Base-by-base conservation (phyloP, 805 yeast species). In the Metschnikowia santaceciliae region DNA sequence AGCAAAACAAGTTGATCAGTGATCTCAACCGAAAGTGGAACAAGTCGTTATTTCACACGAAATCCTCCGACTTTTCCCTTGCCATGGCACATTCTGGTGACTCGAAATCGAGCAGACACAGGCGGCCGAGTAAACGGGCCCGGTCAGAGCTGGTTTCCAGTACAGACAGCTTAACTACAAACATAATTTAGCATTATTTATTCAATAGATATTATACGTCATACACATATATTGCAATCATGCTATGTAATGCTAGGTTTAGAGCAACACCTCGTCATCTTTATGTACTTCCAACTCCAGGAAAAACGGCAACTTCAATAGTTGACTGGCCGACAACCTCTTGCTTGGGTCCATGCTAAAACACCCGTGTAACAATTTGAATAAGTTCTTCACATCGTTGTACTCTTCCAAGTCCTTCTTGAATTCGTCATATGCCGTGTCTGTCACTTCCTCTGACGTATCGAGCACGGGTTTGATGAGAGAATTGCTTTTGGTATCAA, bases 261-360 rank as follows among this genome's bases (percentile, higher is more conserved):
- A 58, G 40, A 62, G 53, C 33, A 62, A 42, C 3, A 69, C 72
- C 49, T 71, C 76, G 48, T 70, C 74, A 47, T 68, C 70, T 43
- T 58, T 63, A 7, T 57, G 50, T n/a, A 52, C 53, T 22, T 48
- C 51, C 42, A 74, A 61, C 56, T 79, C 81, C 51, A 70, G 63
- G 63, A 88, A 86, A 63, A 85, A 88, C 22, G 81, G 80, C 67
- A 79, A 73, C 45, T 75, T 71, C 54, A 85, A 65, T 10, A 83
- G 74, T 36, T 81, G 82, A 49, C 71, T 74, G 0, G 90, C 87
- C 6, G 79, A 69, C n/a, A 78, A 70, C 52, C 91, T 66, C 52
- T 78, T 77, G 40, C 65, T 62, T 6, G 84, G 83, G 65, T 84
- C 81, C 75, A 84, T 73, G 38, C 74, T 77, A 61, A 85, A 74